Evolutionary conservation across 2,329 filamentous ascomycete species (phyloP), one percentile per base, ranked within the genome.

Genomic region (Cytospora mali): DNA sequence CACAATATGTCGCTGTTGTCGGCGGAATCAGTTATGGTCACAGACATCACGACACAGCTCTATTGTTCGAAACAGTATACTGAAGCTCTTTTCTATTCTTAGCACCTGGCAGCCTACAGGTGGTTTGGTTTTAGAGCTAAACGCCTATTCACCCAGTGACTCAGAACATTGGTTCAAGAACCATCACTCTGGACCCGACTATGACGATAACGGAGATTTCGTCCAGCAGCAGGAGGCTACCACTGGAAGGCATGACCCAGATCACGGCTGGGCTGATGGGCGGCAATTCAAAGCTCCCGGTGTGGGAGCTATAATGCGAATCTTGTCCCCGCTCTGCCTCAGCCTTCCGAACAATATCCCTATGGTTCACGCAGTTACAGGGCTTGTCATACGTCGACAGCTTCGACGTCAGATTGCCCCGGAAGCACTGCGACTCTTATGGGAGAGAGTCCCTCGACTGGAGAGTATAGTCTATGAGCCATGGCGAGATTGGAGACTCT

Each of bases 101-200:
- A 29, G 49, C 49, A 27, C 11, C 49, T 51, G 48, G 48, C 53
- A 66, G 16, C 66, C 68, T 53, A 56, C 58, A 14, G 63, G 63
- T 28, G 52, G 61, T 31, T 65, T 77, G 65, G 68, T 68, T 7
- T 66, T 77, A 64, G 75, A 77, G 65, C 62, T 76, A 21, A 73
- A 72, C 59, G 69, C 64, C 2, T 69, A 72, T 48, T 75, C 72
- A 55, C 73, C 71, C 14, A 76, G 74, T 61, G 73, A 77, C 69
- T 69, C 52, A 13, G 63, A 74, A 53, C 71, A 76, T 65, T 76
- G 66, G 67, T 75, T 75, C 64, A 72, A 72, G 61, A 66, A 72
- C 62, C 62, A 68, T 25, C 54, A 67, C 63, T 71, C 74, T 33
- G 51, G 50, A 46, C 66, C 66, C 11, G 66, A 73, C 53, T 14